Percentiles rank a stretch among this genome's conserved stretches.
phyloP scores from a whole-genome alignment of 148 eudicot genomes.

The Camellia granthamiana region DNA sequence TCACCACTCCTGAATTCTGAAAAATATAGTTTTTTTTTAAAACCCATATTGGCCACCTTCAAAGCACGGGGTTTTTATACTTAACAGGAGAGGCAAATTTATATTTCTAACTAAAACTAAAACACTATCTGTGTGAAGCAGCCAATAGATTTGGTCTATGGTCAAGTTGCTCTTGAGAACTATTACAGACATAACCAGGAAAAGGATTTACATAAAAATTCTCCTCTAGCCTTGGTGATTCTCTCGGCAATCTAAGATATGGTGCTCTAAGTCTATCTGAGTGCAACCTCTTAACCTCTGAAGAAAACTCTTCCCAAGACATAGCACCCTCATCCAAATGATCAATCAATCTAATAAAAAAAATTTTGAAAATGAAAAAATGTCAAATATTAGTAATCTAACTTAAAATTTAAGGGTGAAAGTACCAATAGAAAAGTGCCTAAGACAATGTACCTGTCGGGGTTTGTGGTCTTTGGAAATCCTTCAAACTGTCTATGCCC shows the following conservation, averaged over 20 bases:
- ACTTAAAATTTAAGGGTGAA: neutral
- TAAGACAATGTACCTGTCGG: constrained; percentile 46
- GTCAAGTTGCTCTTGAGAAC: constrained; percentile 14
- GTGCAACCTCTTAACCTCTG: constrained; percentile 48
- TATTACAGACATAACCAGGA: constrained; percentile 65
- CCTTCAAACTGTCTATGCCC: constrained; percentile 70
- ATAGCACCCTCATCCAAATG: constrained; percentile 42
- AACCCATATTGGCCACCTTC: constrained; percentile 1
- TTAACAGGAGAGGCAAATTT: too few species aligned
- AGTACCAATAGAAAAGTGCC: neutral
- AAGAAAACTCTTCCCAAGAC: constrained; percentile 53
- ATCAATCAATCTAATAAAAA: constrained; percentile 53
- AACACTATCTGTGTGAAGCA: constrained; percentile 19
- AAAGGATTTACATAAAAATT: constrained; percentile 67
- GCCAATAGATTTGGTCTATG: constrained; percentile 8
- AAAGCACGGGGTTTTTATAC: constrained; percentile 8
- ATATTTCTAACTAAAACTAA: constrained; percentile 7
- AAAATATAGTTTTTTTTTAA: neutral
- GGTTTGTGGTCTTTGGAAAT: constrained; percentile 61
- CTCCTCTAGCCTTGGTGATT: constrained; percentile 51
- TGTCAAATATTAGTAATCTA: neutral
- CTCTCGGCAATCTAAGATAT: constrained; percentile 34
- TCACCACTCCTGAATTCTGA: neutral
- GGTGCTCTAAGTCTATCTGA: constrained; percentile 47
- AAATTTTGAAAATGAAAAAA: constrained; percentile 27